Percentiles rank a stretch among this genome's conserved stretches.
phyloP scores from a whole-genome alignment of 805 yeast genomes.

The Saturnispora diversa region DNA sequence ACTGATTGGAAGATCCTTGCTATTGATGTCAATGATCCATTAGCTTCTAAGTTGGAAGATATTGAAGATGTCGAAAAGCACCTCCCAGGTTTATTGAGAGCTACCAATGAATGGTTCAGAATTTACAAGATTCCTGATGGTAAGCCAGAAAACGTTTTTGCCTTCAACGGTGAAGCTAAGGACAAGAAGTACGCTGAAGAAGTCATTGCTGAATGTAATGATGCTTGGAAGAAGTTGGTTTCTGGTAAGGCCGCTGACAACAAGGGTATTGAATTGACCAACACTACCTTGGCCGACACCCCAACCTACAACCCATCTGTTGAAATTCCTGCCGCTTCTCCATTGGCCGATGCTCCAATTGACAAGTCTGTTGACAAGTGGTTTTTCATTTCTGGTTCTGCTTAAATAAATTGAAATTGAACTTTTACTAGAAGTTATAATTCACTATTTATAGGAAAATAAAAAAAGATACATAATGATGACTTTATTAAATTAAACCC shows the following conservation, averaged over 20 bases:
- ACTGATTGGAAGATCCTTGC: constrained; percentile 90
- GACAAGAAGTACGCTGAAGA: constrained; percentile 80
- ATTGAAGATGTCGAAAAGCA: constrained; percentile 84
- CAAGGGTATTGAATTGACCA: constrained; percentile 66
- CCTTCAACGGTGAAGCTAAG: constrained; percentile 91
- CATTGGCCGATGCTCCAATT: constrained; percentile 82
- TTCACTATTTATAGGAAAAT: neutral
- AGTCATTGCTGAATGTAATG: constrained; percentile 71
- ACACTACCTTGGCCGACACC: constrained; percentile 59
- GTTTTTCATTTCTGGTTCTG: constrained; percentile 90
- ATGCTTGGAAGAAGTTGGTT: constrained; percentile 75
- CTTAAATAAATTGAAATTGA: constrained; percentile 21
- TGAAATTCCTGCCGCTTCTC: constrained; percentile 61
- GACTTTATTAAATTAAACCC: constrained; percentile 25
- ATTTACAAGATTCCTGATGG: constrained; percentile 98
- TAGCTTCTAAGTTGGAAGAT: constrained; percentile 79
- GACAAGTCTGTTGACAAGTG: constrained; percentile 96
- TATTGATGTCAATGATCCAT: constrained; percentile 79
- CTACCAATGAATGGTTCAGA: constrained; percentile 97
- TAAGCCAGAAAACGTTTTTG: constrained; percentile 92
- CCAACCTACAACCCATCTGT: constrained; percentile 43
- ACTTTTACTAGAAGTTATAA: neutral
- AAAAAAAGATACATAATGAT: neutral
- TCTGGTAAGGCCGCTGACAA: constrained; percentile 49
- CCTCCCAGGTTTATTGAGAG: constrained; percentile 87